Conservation (phyloP, 768 basidiomycete genomes). For the Pleurotus salmoneostramineus region DNA sequence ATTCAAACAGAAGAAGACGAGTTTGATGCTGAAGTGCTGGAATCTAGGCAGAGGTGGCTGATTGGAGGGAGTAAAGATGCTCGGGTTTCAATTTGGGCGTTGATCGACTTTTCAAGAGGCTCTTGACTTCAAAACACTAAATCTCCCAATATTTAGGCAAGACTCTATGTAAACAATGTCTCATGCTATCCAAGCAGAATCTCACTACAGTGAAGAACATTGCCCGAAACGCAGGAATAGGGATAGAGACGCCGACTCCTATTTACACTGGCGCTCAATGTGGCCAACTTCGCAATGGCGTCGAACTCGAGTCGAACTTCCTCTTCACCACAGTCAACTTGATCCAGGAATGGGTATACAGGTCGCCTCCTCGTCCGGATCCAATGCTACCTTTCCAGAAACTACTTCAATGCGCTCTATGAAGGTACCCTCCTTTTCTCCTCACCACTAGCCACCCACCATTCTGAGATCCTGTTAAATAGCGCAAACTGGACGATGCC, state of each 20-base stretch:
- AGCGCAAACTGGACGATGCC: conserved; percentile 85
- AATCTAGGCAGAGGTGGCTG: conserved; percentile 55
- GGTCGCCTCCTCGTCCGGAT: background rate
- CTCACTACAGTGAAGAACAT: too few species aligned
- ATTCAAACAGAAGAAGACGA: conserved; percentile 39
- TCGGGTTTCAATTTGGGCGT: conserved; percentile 69
- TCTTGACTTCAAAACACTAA: too few species aligned
- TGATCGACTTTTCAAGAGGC: conserved; percentile 45
- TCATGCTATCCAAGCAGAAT: too few species aligned
- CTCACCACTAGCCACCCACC: background rate
- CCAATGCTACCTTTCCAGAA: conserved; percentile 1
- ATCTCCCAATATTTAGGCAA: too few species aligned
- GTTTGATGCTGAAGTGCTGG: conserved; percentile 38
- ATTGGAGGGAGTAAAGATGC: conserved; percentile 63
- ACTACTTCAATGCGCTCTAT: conserved; percentile 25
- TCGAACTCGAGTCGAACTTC: background rate
- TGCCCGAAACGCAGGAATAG: too few species aligned
- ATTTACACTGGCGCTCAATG: too few species aligned
- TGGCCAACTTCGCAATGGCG: too few species aligned
- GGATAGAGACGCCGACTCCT: too few species aligned
- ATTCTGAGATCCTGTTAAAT: background rate
- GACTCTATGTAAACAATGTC: too few species aligned
- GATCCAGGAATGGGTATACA: background rate
- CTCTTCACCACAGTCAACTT: background rate
- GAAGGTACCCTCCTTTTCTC: conserved; percentile 30